Conservation (phyloP, 2,329 filamentous ascomycete species). For the Colletotrichum liaoningense region DNA sequence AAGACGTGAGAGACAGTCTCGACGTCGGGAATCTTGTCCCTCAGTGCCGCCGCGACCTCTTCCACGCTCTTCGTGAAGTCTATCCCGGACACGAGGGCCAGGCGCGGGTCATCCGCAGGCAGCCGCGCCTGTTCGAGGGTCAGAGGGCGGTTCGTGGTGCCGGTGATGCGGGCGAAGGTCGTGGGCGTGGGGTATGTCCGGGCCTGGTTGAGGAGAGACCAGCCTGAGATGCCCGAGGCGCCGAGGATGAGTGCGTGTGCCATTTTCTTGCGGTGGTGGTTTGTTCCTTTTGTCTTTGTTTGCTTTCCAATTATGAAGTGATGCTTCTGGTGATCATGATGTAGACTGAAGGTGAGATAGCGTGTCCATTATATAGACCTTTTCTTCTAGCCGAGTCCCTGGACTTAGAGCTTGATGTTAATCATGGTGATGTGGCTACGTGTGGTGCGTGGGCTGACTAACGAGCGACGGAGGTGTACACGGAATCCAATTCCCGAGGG, state of each 20-base stretch:
- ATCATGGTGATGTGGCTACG: too few relatives aligned
- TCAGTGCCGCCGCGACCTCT: conserved; percentile 13
- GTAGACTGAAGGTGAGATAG: too few relatives aligned
- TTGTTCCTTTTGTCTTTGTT: too few relatives aligned
- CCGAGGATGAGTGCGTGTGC: conserved; percentile 37
- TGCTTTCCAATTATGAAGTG: too few relatives aligned
- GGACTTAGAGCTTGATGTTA: too few relatives aligned
- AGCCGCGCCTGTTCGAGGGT: conserved; percentile 17
- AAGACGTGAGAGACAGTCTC: conserved; percentile 36
- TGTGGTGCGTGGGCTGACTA: too few relatives aligned
- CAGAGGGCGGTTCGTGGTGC: conserved; percentile 35
- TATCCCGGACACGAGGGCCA: conserved; percentile 31
- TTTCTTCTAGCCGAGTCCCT: too few relatives aligned
- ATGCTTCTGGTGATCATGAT: too few relatives aligned
- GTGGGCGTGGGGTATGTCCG: conserved; percentile 26
- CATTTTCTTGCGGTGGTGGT: conserved; percentile 8
- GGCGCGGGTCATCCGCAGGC: conserved; percentile 15
- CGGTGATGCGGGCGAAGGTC: conserved; percentile 36
- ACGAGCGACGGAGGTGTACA: too few relatives aligned
- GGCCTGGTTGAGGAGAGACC: conserved; percentile 37
- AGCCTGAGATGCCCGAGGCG: conserved; percentile 38
- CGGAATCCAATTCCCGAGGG: too few relatives aligned
- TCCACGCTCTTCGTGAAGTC: conserved; percentile 29
- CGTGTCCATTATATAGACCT: too few relatives aligned
- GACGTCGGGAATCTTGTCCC: conserved; percentile 25